These are phyloP conservation scores for Echinosophora koreensis DNA, from an alignment of 306 rosid species.

Conservation along the genomic window DNA sequence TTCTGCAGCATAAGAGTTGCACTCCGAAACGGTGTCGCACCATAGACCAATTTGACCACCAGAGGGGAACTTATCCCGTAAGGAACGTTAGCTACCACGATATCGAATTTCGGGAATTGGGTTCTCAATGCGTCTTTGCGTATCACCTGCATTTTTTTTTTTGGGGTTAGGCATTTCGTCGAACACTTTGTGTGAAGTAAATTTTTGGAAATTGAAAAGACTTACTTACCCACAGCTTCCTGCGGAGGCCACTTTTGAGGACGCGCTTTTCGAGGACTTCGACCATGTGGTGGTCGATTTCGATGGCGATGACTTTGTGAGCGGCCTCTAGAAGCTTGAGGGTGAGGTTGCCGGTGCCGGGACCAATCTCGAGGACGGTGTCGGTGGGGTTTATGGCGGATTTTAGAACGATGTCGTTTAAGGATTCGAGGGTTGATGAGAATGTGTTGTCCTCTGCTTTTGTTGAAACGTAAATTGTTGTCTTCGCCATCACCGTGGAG, in stretches of 20 bases:
- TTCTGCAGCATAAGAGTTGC: slow-evolving; percentile 93
- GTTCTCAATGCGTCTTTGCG: slow-evolving; percentile 74
- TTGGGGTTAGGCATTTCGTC: slow-evolving; percentile 56
- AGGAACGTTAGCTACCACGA: slow-evolving; percentile 91
- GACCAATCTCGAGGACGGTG: slow-evolving; percentile 95
- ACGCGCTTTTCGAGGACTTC: slow-evolving; percentile 72
- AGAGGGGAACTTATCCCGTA: slow-evolving; percentile 87
- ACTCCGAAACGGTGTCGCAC: slow-evolving; percentile 61
- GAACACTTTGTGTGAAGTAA: slow-evolving; percentile 29
- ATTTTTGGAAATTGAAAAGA: too few relatives aligned
- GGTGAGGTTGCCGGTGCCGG: slow-evolving; percentile 96
- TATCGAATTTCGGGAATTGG: slow-evolving; percentile 74
- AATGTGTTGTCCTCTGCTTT: slow-evolving; percentile 90
- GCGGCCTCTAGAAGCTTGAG: slow-evolving; percentile 82
- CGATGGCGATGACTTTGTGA: slow-evolving; percentile 66
- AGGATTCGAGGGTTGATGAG: slow-evolving; percentile 79
- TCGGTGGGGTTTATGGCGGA: slow-evolving; percentile 75
- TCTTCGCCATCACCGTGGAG: slow-evolving; percentile 44
- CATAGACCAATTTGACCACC: slow-evolving; percentile 68
- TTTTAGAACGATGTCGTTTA: slow-evolving; percentile 68
- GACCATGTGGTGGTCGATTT: slow-evolving; percentile 84
- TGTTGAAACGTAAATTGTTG: slow-evolving; percentile 55
- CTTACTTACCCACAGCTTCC: slow-evolving; percentile 56
- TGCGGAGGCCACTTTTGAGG: slow-evolving; percentile 41
- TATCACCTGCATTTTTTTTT: slow-evolving; percentile 58